A percentile compares a stretch with the other conserved stretches of the same genome.
These are phyloP conservation scores for Pichia inconspicua DNA, from an alignment of 1,139 yeast species.

Conservation along the genomic window DNA sequence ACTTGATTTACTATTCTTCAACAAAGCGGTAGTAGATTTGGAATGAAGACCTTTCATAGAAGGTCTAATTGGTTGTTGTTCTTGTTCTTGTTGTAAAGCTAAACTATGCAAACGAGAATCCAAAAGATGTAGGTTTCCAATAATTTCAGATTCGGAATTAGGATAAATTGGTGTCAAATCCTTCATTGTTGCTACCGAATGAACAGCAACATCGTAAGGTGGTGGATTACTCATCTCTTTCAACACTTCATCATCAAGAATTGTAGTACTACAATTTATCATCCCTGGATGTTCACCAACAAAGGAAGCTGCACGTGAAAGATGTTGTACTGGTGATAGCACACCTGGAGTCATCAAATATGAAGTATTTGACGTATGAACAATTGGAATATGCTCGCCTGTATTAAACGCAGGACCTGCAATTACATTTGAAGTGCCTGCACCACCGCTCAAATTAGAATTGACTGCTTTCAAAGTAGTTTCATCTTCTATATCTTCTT, in stretches of 20 bases:
- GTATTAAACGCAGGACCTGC: constrained; percentile 25
- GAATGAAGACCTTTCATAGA: background rate
- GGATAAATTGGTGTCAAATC: constrained; percentile 59
- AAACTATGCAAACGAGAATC: constrained; percentile 25
- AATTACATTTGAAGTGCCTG: constrained; percentile 9
- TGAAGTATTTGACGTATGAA: constrained; percentile 11
- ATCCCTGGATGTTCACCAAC: constrained; percentile 11
- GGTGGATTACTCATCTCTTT: constrained; percentile 38
- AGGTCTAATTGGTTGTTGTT: background rate
- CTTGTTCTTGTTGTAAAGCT: constrained; percentile 10
- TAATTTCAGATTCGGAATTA: constrained; percentile 39
- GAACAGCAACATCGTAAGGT: constrained; percentile 70
- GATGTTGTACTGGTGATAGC: constrained; percentile 47
- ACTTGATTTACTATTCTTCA: background rate
- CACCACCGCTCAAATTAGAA: background rate
- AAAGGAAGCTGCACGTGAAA: constrained; percentile 51
- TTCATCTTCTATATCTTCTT: background rate
- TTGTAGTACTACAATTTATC: background rate
- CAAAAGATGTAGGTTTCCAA: constrained; percentile 24
- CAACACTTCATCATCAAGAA: constrained; percentile 27
- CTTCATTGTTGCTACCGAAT: constrained; percentile 36
- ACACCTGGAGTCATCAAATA: constrained; percentile 28
- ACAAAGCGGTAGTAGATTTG: constrained; percentile 3
- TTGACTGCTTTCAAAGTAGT: background rate
- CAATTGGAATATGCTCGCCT: constrained; percentile 19